A percentile compares a stretch with the other conserved stretches of the same genome.
phyloP scores from a whole-genome alignment of 345 rosid genomes.

The Sisymbrium altissimum region DNA sequence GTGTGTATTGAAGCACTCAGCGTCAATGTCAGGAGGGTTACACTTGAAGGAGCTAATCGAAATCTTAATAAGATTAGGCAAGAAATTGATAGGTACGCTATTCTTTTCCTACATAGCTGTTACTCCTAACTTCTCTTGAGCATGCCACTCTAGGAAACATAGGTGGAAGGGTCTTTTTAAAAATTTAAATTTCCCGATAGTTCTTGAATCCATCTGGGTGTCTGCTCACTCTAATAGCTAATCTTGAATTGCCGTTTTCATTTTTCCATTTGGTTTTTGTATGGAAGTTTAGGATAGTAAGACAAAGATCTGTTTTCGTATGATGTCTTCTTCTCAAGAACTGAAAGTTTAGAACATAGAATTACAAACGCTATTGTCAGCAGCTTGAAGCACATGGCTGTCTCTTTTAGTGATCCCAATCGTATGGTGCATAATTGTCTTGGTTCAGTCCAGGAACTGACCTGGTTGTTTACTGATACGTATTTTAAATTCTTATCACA shows the following conservation, averaged over 20 bases:
- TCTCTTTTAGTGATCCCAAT: background rate
- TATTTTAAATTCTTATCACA: constrained; percentile 29
- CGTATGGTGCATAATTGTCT: background rate
- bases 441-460: constrained; percentile 2
- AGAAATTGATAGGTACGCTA: constrained; percentile 77
- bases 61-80: constrained; percentile 68
- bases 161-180: background rate
- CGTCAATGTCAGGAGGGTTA: constrained; percentile 85
- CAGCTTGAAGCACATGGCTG: constrained; percentile 5
- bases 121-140: background rate
- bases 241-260: background rate
- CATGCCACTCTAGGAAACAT: background rate
- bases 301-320: background rate
- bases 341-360: background rate
- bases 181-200: background rate
- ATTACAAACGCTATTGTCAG: background rate
- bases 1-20: constrained; percentile 98
- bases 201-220: background rate
- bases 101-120: constrained; percentile 1
- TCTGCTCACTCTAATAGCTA: background rate
- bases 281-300: background rate
- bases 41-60: constrained; percentile 92
- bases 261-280: background rate
- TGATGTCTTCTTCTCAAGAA: background rate
- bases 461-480: constrained; percentile 16